Evolutionary conservation across 2,329 filamentous ascomycete species (phyloP).

Genomic region (Talaromyces sp.): DNA sequence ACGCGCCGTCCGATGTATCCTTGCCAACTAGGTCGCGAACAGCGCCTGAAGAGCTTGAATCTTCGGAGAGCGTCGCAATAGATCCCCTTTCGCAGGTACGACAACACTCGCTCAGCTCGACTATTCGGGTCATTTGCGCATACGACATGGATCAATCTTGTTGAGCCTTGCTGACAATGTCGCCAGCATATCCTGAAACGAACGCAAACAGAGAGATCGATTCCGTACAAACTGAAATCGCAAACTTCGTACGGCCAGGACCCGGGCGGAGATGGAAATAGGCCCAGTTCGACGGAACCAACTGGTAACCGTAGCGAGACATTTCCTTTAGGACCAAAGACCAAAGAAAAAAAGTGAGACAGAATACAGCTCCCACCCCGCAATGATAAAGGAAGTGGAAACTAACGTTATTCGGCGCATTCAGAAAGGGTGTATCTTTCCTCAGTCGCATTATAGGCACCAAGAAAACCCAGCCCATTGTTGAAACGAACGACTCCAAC

Average conservation of each 20-base stretch:
- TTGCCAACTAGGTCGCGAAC: constrained; percentile 24
- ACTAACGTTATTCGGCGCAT: constrained; percentile 13
- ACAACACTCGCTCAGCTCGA: too few relatives aligned
- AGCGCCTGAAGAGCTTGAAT: constrained; percentile 26
- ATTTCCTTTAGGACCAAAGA: constrained; percentile 30
- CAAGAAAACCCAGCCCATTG: constrained; percentile 60
- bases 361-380: background rate
- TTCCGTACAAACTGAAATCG: constrained; percentile 43
- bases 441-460: constrained; percentile 76
- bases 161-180: background rate
- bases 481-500: constrained; percentile 47
- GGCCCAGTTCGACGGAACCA: constrained; percentile 28
- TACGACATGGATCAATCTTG: background rate
- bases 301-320: constrained; percentile 31
- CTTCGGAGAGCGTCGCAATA: constrained; percentile 49
- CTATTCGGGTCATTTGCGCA: too few relatives aligned
- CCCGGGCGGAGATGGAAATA: constrained; percentile 29
- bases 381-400: background rate
- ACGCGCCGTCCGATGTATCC: constrained; percentile 19
- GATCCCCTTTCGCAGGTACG: constrained; percentile 66
- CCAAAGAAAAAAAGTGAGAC: constrained; percentile 62
- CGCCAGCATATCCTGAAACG: constrained; percentile 61
- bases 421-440: constrained; percentile 85
- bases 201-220: constrained; percentile 61
- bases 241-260: constrained; percentile 42